Conservation (phyloP, 75 land plant species). For the Selaginella tamariscina region DNA sequence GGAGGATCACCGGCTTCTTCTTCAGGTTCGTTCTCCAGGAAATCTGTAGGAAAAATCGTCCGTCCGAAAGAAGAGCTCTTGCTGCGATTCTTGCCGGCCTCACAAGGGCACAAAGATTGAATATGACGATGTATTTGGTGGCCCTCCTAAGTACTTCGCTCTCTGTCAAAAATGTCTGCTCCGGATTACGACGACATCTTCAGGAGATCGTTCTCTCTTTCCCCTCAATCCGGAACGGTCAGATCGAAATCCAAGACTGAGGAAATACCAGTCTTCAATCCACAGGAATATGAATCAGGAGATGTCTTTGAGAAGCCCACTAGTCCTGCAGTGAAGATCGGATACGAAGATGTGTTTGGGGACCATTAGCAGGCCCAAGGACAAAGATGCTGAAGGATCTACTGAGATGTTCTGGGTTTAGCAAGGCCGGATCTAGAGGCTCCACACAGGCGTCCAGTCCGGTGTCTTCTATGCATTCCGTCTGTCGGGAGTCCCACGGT, state of each 20-base stretch:
- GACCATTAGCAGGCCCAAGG: constrained; percentile 1
- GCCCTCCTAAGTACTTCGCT: constrained; percentile 6
- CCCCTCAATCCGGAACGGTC: neutral
- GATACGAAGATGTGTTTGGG: neutral
- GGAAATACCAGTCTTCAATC: constrained; percentile 6
- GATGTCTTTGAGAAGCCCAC: neutral
- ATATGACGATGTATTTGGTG: constrained; percentile 11
- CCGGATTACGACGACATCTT: neutral
- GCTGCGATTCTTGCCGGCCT: constrained; percentile 7
- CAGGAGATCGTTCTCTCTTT: neutral
- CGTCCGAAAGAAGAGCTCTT: neutral
- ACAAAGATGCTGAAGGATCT: neutral
- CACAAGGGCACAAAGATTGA: neutral
- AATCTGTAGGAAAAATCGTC: no score
- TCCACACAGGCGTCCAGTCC: neutral
- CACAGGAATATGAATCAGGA: neutral
- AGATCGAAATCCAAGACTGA: neutral
- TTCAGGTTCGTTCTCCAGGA: no score
- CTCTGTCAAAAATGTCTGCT: neutral
- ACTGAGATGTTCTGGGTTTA: constrained; percentile 3
- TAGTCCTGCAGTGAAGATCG: neutral
- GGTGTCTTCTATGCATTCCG: neutral
- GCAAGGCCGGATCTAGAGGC: neutral
- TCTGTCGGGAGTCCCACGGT: neutral
- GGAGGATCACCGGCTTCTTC: neutral